phyloP scores from a whole-genome alignment of 768 basidiomycete species.

The Suillus lakei region DNA sequence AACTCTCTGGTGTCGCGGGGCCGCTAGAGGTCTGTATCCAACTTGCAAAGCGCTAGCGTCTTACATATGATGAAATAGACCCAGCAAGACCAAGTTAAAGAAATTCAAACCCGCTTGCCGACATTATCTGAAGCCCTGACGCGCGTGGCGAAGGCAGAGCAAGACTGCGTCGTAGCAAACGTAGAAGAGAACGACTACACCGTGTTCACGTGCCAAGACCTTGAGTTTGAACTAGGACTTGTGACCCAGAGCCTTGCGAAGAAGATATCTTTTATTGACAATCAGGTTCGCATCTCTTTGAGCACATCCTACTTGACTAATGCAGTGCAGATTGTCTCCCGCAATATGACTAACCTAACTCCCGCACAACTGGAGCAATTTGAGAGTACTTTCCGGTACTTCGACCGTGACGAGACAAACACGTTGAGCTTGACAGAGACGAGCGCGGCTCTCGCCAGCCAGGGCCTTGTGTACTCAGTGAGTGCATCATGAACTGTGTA shows the following conservation, averaged over 20 bases:
- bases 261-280: constrained; percentile 96
- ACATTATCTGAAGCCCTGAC: constrained; percentile 61
- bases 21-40: constrained; percentile 65
- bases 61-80: constrained; percentile 45
- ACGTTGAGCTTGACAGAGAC: constrained; percentile 85
- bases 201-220: constrained; percentile 85
- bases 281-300: constrained; percentile 64
- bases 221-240: constrained; percentile 87
- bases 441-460: constrained; percentile 91
- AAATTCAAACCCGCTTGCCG: constrained; percentile 71
- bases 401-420: constrained; percentile 92
- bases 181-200: constrained; percentile 98
- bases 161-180: constrained; percentile 82
- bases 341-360: constrained; percentile 92
- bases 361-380: constrained; percentile 97
- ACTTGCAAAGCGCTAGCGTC: constrained; percentile 15
- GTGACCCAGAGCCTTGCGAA: constrained; percentile 81
- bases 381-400: constrained; percentile 96
- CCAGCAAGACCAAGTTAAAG: constrained; percentile 71
- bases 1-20: constrained; percentile 76
- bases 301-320: constrained; percentile 3
- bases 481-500: constrained; percentile 21
- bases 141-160: constrained; percentile 66
- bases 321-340: constrained; percentile 78
- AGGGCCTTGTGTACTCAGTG: constrained; percentile 92